Percentiles rank a stretch among this genome's conserved stretches.
These are phyloP conservation scores for Penicillium cosmopolitanum DNA, from an alignment of 495 filamentous ascomycete species.

Conservation along the genomic window DNA sequence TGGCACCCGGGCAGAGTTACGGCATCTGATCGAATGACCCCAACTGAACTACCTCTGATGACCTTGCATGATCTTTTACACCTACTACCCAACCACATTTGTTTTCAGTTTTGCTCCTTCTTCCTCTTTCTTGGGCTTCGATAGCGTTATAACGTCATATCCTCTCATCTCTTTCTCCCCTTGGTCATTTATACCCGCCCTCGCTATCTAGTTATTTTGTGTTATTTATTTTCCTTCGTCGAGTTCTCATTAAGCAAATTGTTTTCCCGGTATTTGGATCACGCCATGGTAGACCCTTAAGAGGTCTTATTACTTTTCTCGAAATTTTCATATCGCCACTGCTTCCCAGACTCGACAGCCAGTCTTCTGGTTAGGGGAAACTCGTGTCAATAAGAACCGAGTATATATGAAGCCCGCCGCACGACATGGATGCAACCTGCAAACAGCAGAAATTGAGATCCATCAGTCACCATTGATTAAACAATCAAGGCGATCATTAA, in stretches of 20 bases:
- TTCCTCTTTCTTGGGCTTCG: background rate
- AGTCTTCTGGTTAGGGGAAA: background rate
- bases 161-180: background rate
- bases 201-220: slow-evolving; percentile 5
- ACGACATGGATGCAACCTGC: background rate
- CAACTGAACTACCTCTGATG: background rate
- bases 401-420: background rate
- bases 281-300: background rate
- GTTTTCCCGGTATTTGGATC: background rate
- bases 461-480: background rate
- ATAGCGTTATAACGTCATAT: slow-evolving; percentile 6
- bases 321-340: background rate
- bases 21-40: background rate
- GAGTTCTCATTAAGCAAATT: slow-evolving; percentile 2
- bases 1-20: slow-evolving; percentile 7
- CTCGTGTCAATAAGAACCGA: background rate
- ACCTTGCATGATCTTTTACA: slow-evolving; percentile 3
- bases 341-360: background rate
- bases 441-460: background rate
- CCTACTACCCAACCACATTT: background rate
- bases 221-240: background rate
- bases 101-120: slow-evolving; percentile 1
- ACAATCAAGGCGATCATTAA: no score
- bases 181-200: slow-evolving; percentile 9
- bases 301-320: slow-evolving; percentile 1